Conservation (phyloP, 208 protist genomes). For the Tetramitus jugosus region DNA sequence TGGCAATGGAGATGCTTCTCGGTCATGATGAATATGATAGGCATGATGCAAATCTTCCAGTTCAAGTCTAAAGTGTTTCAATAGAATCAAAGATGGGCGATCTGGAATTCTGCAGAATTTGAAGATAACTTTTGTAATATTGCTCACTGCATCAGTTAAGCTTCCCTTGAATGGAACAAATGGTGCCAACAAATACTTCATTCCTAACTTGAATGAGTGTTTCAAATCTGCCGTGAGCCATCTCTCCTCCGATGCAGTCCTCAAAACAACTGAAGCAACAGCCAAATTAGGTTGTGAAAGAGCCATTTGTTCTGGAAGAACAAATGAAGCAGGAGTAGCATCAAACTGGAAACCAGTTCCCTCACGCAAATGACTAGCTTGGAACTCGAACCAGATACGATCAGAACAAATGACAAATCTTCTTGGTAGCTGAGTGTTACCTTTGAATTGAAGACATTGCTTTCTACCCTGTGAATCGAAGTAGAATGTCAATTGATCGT, state of each 20-base stretch:
- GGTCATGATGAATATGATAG: neutral
- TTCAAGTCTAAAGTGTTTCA: constrained; percentile 6
- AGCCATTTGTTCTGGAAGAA: neutral
- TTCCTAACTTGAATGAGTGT: neutral
- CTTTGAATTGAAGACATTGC: neutral
- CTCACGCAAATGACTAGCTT: neutral
- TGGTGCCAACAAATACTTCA: neutral
- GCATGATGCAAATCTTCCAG: constrained; percentile 4
- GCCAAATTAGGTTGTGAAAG: neutral
- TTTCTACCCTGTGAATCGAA: neutral
- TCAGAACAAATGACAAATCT: neutral
- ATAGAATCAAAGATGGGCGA: neutral
- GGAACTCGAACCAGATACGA: neutral
- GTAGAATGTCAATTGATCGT: neutral
- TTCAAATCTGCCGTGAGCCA: neutral
- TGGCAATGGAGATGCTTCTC: neutral
- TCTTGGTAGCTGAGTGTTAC: neutral
- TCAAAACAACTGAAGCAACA: neutral
- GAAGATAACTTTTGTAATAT: neutral
- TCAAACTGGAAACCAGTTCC: neutral
- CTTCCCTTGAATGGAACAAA: constrained; percentile 10
- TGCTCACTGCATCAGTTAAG: neutral
- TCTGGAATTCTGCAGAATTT: neutral
- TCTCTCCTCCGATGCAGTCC: neutral
- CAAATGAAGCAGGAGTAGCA: neutral